A percentile compares a stretch with the other conserved stretches of the same genome.
phyloP scores from a whole-genome alignment of 2,329 filamentous ascomycete species.

The Phialophora macrospora region DNA sequence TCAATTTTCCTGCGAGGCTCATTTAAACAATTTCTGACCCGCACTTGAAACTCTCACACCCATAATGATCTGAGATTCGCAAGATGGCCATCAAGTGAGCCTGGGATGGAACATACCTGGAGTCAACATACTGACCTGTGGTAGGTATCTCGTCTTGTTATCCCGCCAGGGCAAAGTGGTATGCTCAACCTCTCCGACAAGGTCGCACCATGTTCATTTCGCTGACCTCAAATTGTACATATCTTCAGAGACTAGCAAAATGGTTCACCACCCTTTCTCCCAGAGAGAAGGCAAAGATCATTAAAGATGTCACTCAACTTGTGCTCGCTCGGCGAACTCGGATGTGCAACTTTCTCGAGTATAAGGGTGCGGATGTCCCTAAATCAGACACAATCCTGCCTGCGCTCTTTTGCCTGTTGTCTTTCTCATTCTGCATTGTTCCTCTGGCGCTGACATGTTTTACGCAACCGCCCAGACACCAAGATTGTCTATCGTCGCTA shows the following conservation, averaged over 20 bases:
- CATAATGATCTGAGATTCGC: slow-evolving; percentile 11
- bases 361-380: slow-evolving; percentile 72
- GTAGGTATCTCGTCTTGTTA: slow-evolving; percentile 93
- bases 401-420: neutral
- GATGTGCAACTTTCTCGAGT: slow-evolving; percentile 99
- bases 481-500: slow-evolving; percentile 99
- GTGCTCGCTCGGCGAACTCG: slow-evolving; percentile 93
- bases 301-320: slow-evolving; percentile 98
- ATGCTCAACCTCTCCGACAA: slow-evolving; percentile 55
- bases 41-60: neutral
- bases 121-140: slow-evolving; percentile 27
- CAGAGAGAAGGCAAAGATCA: slow-evolving; percentile 99
- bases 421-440: slow-evolving; percentile 7
- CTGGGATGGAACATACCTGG: neutral
- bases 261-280: slow-evolving; percentile 99
- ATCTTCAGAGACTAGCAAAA: slow-evolving; percentile 85
- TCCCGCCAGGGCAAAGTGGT: slow-evolving; percentile 99
- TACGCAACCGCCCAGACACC: slow-evolving; percentile 67
- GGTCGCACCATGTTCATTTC: slow-evolving; percentile 44
- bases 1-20: neutral
- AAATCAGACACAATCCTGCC: slow-evolving; percentile 20
- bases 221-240: slow-evolving; percentile 41
- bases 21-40: neutral
- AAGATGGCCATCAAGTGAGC: slow-evolving; percentile 62
- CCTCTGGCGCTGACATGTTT: slow-evolving; percentile 21